Base-by-base conservation (phyloP, 2,329 filamentous ascomycete genomes). In the Leptographium lundbergii region DNA sequence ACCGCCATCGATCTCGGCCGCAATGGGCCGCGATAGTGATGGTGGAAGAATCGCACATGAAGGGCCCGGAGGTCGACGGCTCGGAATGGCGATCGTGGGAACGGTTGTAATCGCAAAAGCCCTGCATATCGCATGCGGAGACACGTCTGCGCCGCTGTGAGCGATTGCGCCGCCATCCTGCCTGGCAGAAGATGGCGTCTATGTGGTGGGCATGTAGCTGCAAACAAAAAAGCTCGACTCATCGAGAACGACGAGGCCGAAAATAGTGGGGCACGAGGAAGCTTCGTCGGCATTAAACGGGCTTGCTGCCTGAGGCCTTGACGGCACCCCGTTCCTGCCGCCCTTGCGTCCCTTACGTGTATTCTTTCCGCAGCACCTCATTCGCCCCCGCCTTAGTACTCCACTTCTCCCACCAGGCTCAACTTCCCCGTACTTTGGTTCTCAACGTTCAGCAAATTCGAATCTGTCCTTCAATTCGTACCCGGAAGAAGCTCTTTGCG, bases 301-400 rank as follows among this genome's bases (percentile, higher is more conserved):
- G 14, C 6, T 59, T 57, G 32, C n/a, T 61, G 60, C 61, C 61
- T 63, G 27, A 63, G 58, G 60, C 56, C 22, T 10, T 27, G 9
- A 27, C 17, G 10, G 17, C 10, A 47, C 17, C 24, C 9, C 14
- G 45, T 25, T n/a, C 17, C 32, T 55, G 11, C 54, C 39, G 34
- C 14, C 13, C 24, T 57, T 56, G 34, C 51, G 34, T 29, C 14
- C 13, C 24, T 57, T 56, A 42, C 51, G 34, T 29, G 19, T 25
- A 48, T 54, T 53, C 17, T 54, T 60, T 60, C 54, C 60, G 22
- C 27, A 57, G 58, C 60, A 51, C 54, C 51, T 45, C 54, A 63
- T 63, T 62, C 61, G 61, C 55, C 51, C 29, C 19, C 52, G 13
- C 53, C 32, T 17, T 34, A 9, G 22, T 10, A 54, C 53, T 27